These are phyloP conservation scores for Tilletia caries DNA, from an alignment of 1,284 basidiomycete genomes.

Conservation along the genomic window DNA sequence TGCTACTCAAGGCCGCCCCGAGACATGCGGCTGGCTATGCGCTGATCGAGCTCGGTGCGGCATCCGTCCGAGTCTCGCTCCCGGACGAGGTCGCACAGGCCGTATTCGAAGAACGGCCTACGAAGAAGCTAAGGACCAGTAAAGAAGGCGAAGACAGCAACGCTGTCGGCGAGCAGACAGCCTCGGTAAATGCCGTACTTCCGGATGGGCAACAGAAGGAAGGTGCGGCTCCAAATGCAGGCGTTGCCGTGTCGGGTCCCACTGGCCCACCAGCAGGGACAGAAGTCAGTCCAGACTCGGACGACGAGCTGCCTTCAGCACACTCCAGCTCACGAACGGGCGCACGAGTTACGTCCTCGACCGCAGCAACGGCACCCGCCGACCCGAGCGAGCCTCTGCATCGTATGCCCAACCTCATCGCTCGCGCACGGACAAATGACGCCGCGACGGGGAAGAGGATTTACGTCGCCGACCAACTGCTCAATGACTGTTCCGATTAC, in stretches of 20 bases:
- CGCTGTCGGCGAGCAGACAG: no score
- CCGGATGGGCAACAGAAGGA: background rate
- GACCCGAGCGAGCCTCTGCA: background rate
- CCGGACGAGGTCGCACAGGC: background rate
- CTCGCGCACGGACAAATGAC: background rate
- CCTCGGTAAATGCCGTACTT: no score
- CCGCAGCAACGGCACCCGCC: background rate
- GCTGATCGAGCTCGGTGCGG: background rate
- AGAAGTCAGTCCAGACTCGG: background rate
- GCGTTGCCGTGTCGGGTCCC: background rate
- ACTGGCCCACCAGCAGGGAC: background rate
- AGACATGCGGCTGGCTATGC: background rate
- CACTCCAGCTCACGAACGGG: background rate
- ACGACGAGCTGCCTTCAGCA: slow-evolving; percentile 2
- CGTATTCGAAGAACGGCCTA: slow-evolving; percentile 1
- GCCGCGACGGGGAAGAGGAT: background rate
- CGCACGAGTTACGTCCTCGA: background rate
- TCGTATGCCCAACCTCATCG: slow-evolving; percentile 10
- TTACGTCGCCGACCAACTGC: slow-evolving; percentile 35
- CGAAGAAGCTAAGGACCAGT: background rate
- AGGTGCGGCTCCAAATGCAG: background rate
- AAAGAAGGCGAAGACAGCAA: background rate
- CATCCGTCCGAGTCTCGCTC: background rate
- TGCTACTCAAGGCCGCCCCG: slow-evolving; percentile 6
- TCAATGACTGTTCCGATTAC: slow-evolving; percentile 33